These are phyloP conservation scores for Candida patagonica DNA, from an alignment of 805 yeast species.

Conservation along the genomic window DNA sequence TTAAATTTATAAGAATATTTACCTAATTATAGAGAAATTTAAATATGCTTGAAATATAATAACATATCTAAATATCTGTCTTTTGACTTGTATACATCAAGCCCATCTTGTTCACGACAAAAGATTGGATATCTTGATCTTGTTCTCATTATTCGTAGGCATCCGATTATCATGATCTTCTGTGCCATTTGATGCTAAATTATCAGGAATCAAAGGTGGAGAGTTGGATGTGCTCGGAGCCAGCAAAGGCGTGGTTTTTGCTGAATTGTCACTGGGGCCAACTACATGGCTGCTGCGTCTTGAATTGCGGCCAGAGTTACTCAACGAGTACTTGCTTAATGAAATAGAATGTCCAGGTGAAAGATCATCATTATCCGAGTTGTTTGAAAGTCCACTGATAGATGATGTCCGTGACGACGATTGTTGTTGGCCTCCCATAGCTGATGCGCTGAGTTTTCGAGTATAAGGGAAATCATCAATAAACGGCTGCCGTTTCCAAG, in stretches of 20 bases:
- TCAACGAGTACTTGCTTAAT: slow-evolving; percentile 20
- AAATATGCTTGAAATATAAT: too few relatives aligned
- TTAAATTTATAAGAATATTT: not conserved
- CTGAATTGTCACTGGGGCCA: slow-evolving; percentile 4
- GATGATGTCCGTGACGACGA: slow-evolving; percentile 17
- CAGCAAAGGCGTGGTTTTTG: not conserved
- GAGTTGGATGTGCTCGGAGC: not conserved
- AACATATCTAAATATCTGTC: too few relatives aligned
- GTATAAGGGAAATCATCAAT: slow-evolving; percentile 9
- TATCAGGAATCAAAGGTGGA: slow-evolving; percentile 7
- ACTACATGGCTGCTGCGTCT: slow-evolving; percentile 16
- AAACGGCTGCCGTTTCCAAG: not conserved
- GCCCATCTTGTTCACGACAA: slow-evolving; percentile 9
- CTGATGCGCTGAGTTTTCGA: slow-evolving; percentile 15
- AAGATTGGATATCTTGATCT: slow-evolving; percentile 18
- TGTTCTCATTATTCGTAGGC: slow-evolving; percentile 5
- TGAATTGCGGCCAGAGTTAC: slow-evolving; percentile 12
- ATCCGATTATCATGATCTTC: slow-evolving; percentile 1
- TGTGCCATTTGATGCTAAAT: not conserved
- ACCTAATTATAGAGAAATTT: not conserved
- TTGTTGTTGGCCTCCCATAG: not conserved
- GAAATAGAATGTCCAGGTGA: slow-evolving; percentile 13
- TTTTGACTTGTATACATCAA: slow-evolving; percentile 1
- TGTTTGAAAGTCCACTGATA: slow-evolving; percentile 18
- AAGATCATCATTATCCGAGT: slow-evolving; percentile 22